Conservation (phyloP, 2,329 filamentous ascomycete genomes). For the Arachnomyces sp. region DNA sequence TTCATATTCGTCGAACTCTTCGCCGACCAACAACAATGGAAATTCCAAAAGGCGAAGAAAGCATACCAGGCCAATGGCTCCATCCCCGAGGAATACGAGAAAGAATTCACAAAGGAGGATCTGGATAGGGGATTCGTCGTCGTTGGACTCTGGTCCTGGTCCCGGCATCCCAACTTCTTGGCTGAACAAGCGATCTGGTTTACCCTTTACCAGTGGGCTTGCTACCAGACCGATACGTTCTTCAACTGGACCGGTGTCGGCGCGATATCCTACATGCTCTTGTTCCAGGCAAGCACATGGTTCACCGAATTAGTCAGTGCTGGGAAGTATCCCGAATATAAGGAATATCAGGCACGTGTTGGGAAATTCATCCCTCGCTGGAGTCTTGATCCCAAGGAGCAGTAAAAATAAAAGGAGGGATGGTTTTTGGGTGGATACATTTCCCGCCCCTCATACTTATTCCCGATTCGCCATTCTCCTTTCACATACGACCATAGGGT, state of each 20-base stretch:
- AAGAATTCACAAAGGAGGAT: conserved; percentile 56
- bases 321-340: conserved; percentile 82
- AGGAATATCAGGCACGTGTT: conserved; percentile 71
- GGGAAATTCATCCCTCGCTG: conserved; percentile 67
- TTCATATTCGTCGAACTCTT: conserved; percentile 63
- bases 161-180: conserved; percentile 88
- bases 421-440: background rate
- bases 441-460: no score
- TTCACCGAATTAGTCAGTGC: conserved; percentile 76
- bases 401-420: background rate
- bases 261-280: conserved; percentile 57
- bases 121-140: conserved; percentile 85
- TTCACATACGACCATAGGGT: no score
- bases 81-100: conserved; percentile 48
- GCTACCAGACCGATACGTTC: conserved; percentile 59
- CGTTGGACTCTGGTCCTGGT: conserved; percentile 76
- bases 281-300: conserved; percentile 85
- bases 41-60: conserved; percentile 73
- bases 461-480: no score
- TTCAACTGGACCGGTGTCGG: conserved; percentile 75
- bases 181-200: conserved; percentile 91
- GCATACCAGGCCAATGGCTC: conserved; percentile 65
- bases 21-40: conserved; percentile 90
- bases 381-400: conserved; percentile 24
- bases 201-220: conserved; percentile 78